Conservation (phyloP, 352 stramenopile genomes). For the Globisporangium middletonii region DNA sequence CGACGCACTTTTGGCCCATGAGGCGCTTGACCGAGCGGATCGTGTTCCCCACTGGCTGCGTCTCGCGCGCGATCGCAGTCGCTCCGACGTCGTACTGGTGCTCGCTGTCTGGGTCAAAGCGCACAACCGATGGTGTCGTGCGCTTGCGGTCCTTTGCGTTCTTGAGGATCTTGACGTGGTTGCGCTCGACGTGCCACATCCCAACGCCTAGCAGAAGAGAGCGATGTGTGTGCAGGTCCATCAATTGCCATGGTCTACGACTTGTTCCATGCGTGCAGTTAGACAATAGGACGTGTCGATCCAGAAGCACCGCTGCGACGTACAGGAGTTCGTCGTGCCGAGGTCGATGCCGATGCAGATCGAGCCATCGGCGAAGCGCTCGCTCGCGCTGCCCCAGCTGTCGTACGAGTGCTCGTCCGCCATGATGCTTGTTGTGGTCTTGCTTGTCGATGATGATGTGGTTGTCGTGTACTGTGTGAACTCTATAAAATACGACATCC, state of each 20-base stretch:
- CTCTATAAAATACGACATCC: no score
- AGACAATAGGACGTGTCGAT: not conserved
- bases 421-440: conserved; percentile 1
- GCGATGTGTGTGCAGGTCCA: not conserved
- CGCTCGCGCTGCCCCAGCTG: conserved; percentile 63
- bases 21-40: not conserved
- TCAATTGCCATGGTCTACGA: not conserved
- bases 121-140: conserved; percentile 78
- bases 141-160: conserved; percentile 49
- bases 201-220: conserved; percentile 32
- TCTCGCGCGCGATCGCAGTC: conserved; percentile 46
- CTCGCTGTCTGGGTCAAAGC: conserved; percentile 49
- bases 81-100: conserved; percentile 42
- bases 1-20: no score
- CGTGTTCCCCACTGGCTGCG: conserved; percentile 1
- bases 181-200: conserved; percentile 74
- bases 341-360: conserved; percentile 99
- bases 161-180: conserved; percentile 85
- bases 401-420: conserved; percentile 50
- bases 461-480: not conserved
- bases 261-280: not conserved
- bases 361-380: conserved; percentile 64
- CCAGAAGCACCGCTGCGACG: not conserved
- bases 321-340: conserved; percentile 99
- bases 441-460: not conserved